Percentiles rank a stretch among this genome's conserved stretches.
phyloP scores from a whole-genome alignment of 2,329 filamentous ascomycete genomes.

The Aspergillus caelatus region DNA sequence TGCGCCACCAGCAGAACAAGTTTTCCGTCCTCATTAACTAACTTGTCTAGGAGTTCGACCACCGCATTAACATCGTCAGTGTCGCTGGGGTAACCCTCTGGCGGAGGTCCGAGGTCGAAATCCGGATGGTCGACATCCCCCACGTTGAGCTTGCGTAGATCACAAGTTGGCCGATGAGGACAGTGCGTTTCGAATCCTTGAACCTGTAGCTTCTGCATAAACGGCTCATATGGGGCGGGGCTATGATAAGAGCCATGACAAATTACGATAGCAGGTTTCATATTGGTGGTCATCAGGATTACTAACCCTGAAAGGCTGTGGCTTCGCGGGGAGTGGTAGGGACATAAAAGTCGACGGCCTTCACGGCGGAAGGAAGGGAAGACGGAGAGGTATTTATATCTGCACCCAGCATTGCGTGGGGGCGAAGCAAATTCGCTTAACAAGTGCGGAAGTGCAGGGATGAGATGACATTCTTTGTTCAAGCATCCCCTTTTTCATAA shows the following conservation, averaged over 20 bases:
- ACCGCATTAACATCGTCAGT: neutral
- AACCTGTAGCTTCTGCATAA: conserved; percentile 26
- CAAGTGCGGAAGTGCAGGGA: too few species aligned
- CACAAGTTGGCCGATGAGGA: conserved; percentile 37
- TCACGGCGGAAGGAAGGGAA: neutral
- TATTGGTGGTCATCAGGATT: neutral
- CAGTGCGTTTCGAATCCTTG: conserved; percentile 35
- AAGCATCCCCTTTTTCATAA: too few species aligned
- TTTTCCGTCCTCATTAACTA: conserved; percentile 22
- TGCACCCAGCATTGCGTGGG: too few species aligned
- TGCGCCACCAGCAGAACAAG: conserved; percentile 35
- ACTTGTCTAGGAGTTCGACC: neutral
- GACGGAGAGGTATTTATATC: neutral
- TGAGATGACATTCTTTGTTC: too few species aligned
- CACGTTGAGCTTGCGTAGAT: conserved; percentile 60
- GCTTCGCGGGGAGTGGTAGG: neutral
- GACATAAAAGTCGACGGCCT: neutral
- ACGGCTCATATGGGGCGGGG: conserved; percentile 31
- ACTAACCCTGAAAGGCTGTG: neutral
- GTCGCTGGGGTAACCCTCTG: conserved; percentile 5
- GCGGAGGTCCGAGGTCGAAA: conserved; percentile 3
- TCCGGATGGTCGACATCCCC: conserved; percentile 39
- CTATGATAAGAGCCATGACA: conserved; percentile 23
- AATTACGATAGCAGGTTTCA: conserved; percentile 14
- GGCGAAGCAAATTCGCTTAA: too few species aligned